Percentiles rank a stretch among this genome's conserved stretches.
phyloP scores from a whole-genome alignment of 805 yeast species.

The Candida bentonensis region DNA sequence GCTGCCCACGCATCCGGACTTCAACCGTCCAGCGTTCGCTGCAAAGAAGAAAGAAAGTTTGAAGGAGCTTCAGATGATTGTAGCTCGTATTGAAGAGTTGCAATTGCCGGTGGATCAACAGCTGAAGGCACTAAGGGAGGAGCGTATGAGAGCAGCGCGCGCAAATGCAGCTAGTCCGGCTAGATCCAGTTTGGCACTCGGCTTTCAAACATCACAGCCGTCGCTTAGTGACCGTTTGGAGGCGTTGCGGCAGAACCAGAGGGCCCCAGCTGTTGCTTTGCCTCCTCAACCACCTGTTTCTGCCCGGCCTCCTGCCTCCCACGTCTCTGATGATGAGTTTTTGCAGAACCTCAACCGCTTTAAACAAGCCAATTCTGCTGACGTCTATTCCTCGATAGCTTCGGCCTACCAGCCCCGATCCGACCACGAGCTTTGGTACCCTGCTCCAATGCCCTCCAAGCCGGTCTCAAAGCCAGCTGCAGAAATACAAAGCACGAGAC shows the following conservation, averaged over 20 bases:
- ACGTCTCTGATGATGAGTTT: not conserved
- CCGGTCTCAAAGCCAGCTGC: not conserved
- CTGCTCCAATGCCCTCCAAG: constrained; percentile 2
- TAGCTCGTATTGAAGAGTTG: not conserved
- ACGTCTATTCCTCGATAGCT: constrained; percentile 3
- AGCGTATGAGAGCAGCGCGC: not conserved
- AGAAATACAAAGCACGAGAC: not conserved
- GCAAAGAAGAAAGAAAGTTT: not conserved
- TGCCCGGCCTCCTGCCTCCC: no score
- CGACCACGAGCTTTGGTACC: constrained; percentile 1
- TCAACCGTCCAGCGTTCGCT: not conserved
- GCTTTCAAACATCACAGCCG: not conserved
- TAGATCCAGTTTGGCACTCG: no score
- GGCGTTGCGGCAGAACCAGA: not conserved
- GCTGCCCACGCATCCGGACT: constrained; percentile 33
- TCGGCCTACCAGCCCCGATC: constrained; percentile 3
- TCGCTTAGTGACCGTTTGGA: not conserved
- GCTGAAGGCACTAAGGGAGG: not conserved
- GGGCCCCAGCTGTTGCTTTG: no score
- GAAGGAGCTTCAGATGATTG: constrained; percentile 3
- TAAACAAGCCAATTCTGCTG: not conserved
- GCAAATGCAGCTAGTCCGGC: no score
- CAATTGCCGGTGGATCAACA: not conserved
- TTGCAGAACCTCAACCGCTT: not conserved
- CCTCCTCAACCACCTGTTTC: no score